Evolutionary conservation across 805 yeast genomes (phyloP).

Genomic region (Wickerhamiella vanderwaltii): DNA sequence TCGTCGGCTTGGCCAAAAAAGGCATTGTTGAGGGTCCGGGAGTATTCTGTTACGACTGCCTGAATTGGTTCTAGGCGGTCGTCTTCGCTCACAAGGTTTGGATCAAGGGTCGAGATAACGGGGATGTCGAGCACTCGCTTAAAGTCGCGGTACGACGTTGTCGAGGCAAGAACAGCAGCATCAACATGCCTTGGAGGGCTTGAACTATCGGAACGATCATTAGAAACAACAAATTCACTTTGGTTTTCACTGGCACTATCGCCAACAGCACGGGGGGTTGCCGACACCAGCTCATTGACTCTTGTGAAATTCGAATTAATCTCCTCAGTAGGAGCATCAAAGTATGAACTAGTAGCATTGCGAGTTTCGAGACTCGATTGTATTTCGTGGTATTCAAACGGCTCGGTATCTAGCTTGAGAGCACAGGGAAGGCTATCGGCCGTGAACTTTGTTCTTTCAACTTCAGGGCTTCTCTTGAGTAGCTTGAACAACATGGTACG

Average conservation of each 20-base stretch:
- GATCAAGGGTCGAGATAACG: conserved; percentile 2
- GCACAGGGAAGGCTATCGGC: not conserved
- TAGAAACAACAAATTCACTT: no score
- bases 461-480: not conserved
- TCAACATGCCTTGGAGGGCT: no score
- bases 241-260: no score
- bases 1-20: conserved; percentile 5
- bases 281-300: no score
- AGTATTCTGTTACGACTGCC: conserved; percentile 9
- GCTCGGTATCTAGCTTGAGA: not conserved
- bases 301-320: no score
- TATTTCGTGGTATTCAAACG: not conserved
- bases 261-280: no score
- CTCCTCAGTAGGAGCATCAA: not conserved
- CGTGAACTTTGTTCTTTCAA: conserved; percentile 1
- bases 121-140: conserved; percentile 4
- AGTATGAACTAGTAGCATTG: not conserved
- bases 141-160: no score
- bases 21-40: conserved; percentile 7
- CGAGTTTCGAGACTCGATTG: not conserved
- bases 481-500: conserved; percentile 4
- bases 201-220: no score
- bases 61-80: conserved; percentile 8
- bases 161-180: no score
- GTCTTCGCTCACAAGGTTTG: not conserved